A percentile compares a stretch with the other conserved stretches of the same genome.
These are phyloP conservation scores for Dimargaris cristalligena DNA, from an alignment of 192 early-diverging fungal genomes.

Conservation along the genomic window DNA sequence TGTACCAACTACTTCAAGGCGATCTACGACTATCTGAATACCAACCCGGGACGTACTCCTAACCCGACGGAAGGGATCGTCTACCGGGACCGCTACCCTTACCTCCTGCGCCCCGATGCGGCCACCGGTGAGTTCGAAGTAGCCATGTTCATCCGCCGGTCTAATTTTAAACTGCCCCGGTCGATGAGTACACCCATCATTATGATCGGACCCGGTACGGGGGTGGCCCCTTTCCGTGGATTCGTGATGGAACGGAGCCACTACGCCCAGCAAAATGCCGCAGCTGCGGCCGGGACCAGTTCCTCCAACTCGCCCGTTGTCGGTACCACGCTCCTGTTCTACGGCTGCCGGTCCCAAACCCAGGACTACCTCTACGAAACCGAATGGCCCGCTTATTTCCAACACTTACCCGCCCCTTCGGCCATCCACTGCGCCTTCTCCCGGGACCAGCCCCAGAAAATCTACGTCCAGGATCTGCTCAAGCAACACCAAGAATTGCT, in stretches of 20 bases:
- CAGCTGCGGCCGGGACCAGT: too few species aligned
- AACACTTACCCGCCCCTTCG: constrained; percentile 26
- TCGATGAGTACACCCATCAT: constrained; percentile 65
- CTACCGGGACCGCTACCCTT: neutral
- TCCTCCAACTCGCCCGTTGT: constrained; percentile 42
- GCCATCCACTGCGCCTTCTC: constrained; percentile 83
- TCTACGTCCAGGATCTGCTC: constrained; percentile 91
- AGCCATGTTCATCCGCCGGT: constrained; percentile 79
- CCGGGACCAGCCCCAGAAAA: constrained; percentile 65
- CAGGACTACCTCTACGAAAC: constrained; percentile 82
- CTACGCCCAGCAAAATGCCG: constrained; percentile 22
- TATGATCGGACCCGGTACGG: constrained; percentile 99
- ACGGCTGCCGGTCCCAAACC: constrained; percentile 73
- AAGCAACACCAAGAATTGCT: constrained; percentile 53
- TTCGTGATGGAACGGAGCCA: constrained; percentile 80
- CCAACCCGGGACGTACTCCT: constrained; percentile 8
- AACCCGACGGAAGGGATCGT: constrained; percentile 15
- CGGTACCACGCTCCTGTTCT: constrained; percentile 81
- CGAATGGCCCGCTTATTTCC: constrained; percentile 49
- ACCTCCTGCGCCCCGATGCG: constrained; percentile 7
- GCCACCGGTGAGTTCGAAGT: constrained; percentile 26
- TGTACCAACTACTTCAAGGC: constrained; percentile 77
- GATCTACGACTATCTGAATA: constrained; percentile 30
- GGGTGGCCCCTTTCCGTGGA: constrained; percentile 95
- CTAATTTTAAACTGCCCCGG: constrained; percentile 78